Conservation (phyloP, 768 basidiomycete genomes). For the Phanerochaete sordida region DNA sequence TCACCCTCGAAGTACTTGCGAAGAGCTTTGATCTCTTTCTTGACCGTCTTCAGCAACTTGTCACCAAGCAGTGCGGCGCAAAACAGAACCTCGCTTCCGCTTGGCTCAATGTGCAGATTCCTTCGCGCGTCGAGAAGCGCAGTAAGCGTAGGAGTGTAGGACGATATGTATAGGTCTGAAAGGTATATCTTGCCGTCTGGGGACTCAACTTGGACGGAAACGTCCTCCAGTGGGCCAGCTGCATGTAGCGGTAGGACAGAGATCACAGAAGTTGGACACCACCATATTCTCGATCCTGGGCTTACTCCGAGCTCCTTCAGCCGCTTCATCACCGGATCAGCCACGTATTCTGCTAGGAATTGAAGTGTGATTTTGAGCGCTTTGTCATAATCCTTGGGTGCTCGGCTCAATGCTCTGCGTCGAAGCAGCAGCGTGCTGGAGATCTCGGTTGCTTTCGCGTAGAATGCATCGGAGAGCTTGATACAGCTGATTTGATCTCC, state of each 20-base stretch:
- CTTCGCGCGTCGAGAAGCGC: constrained; percentile 15
- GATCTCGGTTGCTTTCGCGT: neutral
- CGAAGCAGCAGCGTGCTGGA: neutral
- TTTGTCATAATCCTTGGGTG: neutral
- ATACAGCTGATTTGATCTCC: constrained; percentile 14
- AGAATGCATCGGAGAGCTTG: constrained; percentile 6
- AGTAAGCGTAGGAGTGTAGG: constrained; percentile 28
- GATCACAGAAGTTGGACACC: constrained; percentile 1
- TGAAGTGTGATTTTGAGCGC: neutral
- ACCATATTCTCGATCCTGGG: constrained; percentile 4
- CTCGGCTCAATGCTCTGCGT: neutral
- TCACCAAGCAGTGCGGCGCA: neutral
- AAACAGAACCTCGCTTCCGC: too few relatives aligned
- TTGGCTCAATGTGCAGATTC: neutral
- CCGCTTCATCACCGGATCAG: neutral
- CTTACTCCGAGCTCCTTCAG: neutral
- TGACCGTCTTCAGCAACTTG: neutral
- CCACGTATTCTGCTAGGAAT: neutral
- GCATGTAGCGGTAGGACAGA: constrained; percentile 15
- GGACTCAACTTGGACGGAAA: neutral
- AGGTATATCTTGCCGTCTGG: constrained; percentile 2
- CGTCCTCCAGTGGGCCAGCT: constrained; percentile 22
- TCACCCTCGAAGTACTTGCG: neutral
- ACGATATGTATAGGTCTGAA: constrained; percentile 23
- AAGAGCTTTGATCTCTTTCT: neutral